phyloP scores from a whole-genome alignment of 805 yeast species.

The Candida tallmaniae region DNA sequence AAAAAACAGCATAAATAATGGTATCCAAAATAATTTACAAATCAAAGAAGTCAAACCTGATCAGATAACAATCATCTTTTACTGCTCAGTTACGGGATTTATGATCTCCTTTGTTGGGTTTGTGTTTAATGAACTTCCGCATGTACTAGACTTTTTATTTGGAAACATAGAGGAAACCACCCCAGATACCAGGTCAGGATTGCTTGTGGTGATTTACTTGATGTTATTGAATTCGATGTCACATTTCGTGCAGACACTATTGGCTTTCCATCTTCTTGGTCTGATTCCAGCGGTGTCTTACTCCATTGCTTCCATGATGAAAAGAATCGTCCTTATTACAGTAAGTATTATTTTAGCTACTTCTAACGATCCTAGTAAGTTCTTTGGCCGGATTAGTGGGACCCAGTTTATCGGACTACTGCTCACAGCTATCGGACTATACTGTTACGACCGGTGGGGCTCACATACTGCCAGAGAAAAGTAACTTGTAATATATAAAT shows the following conservation, averaged over 20 bases:
- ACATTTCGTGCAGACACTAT: conserved; percentile 74
- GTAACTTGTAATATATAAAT: conserved; percentile 6
- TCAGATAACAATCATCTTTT: conserved; percentile 73
- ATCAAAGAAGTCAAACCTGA: conserved; percentile 55
- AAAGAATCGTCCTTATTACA: conserved; percentile 78
- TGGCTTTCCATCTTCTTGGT: conserved; percentile 79
- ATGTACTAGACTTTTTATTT: conserved; percentile 12
- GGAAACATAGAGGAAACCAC: conserved; percentile 14
- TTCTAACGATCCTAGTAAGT: conserved; percentile 24
- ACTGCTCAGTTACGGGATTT: conserved; percentile 73
- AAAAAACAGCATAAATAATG: conserved; percentile 12
- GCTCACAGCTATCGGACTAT: conserved; percentile 52
- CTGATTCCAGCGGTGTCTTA: conserved; percentile 80
- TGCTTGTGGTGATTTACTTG: conserved; percentile 42
- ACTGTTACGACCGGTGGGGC: conserved; percentile 65
- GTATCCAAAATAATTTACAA: too few relatives aligned
- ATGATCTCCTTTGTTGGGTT: conserved; percentile 71
- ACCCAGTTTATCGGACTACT: conserved; percentile 47
- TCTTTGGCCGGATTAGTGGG: conserved; percentile 35
- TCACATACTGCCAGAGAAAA: conserved; percentile 14
- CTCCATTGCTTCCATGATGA: conserved; percentile 83
- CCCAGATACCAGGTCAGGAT: conserved; percentile 16
- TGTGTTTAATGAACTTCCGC: conserved; percentile 54
- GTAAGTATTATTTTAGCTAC: conserved; percentile 58
- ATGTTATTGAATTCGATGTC: conserved; percentile 65